A percentile compares a stretch with the other conserved stretches of the same genome.
Evolutionary conservation across 2,329 filamentous ascomycete genomes (phyloP).

Genomic region (Helicocarpus griseus): DNA sequence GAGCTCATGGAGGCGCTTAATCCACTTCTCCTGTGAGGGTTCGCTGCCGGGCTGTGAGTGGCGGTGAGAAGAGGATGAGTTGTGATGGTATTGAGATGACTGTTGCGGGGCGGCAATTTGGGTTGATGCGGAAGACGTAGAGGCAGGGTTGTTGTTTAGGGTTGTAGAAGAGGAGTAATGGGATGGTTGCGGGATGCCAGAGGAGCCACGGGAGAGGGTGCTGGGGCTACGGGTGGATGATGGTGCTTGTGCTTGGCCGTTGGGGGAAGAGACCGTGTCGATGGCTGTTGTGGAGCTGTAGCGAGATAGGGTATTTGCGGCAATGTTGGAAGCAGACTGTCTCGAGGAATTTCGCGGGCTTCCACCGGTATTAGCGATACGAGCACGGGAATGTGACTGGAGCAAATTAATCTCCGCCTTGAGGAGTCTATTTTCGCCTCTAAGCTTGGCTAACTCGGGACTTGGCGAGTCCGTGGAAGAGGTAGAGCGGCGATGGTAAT

Average conservation of each 20-base stretch:
- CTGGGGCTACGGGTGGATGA: constrained; percentile 16
- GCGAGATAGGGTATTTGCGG: constrained; percentile 42
- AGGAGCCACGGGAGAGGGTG: constrained; percentile 20
- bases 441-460: constrained; percentile 50
- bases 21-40: constrained; percentile 63
- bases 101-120: not conserved
- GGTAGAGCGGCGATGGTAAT: constrained; percentile 22
- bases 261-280: constrained; percentile 23
- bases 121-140: not conserved
- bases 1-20: constrained; percentile 74
- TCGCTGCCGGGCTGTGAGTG: constrained; percentile 16
- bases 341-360: constrained; percentile 15
- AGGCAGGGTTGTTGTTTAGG: constrained; percentile 14
- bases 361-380: constrained; percentile 30
- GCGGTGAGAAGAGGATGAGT: not conserved
- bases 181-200: constrained; percentile 25
- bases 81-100: constrained; percentile 2
- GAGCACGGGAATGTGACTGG: constrained; percentile 52
- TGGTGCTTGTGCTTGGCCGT: constrained; percentile 15
- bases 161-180: constrained; percentile 25
- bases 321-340: constrained; percentile 19
- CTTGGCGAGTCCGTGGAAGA: constrained; percentile 23
- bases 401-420: constrained; percentile 59
- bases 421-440: constrained; percentile 50
- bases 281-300: constrained; percentile 37